These are phyloP conservation scores for Biancaea sappan DNA, from an alignment of 306 rosid genomes.

Conservation along the genomic window DNA sequence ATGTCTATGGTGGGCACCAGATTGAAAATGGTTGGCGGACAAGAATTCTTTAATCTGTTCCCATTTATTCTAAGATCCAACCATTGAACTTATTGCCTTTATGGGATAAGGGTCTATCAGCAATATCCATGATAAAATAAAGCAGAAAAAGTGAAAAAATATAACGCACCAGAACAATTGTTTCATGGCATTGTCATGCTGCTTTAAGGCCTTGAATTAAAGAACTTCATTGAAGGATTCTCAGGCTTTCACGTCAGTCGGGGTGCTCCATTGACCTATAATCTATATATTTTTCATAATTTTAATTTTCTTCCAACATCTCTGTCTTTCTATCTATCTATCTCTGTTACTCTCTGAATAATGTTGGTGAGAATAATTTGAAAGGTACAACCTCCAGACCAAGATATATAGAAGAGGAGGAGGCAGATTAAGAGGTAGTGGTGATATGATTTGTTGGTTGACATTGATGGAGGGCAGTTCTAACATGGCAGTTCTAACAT, in stretches of 20 bases:
- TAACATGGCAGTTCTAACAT: no score
- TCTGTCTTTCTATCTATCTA: not conserved
- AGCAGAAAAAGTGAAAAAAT: not conserved
- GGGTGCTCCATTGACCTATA: not conserved
- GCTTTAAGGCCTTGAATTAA: not conserved
- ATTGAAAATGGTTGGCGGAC: not conserved
- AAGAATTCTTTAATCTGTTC: not conserved
- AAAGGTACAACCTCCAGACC: no score
- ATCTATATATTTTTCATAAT: not conserved
- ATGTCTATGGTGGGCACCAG: not conserved
- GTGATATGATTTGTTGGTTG: no score
- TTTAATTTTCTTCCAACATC: not conserved
- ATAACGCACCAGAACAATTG: not conserved
- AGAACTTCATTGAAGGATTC: not conserved
- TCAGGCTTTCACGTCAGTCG: not conserved
- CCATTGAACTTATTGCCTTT: not conserved
- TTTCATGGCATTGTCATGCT: not conserved
- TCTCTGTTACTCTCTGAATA: no score
- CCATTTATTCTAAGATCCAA: not conserved
- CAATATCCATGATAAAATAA: no score
- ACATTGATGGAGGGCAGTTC: no score
- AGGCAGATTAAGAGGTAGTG: no score
- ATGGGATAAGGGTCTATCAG: not conserved
- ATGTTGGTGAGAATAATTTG: not conserved
- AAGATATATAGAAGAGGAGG: no score